Base-by-base conservation (phyloP, 2,329 filamentous ascomycete species). In the Knufia fluminis region DNA sequence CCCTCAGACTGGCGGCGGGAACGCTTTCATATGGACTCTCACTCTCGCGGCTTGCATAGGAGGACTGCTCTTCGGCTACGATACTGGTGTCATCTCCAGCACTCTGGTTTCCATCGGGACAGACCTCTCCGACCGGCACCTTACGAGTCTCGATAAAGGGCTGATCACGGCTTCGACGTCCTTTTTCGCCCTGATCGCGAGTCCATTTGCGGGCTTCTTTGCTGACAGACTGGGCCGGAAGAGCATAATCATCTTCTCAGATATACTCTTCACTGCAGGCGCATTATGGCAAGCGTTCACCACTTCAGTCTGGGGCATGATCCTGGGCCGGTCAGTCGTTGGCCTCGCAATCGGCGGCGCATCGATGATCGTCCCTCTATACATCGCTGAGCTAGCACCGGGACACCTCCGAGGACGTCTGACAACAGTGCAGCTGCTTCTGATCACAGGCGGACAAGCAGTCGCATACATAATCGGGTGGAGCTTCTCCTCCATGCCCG, bases 391-490 rank as follows among this genome's bases (percentile, higher is more conserved):
- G 66, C 71, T 95, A 10, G 82, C 86, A 2, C 90, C 91, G 0
- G 79, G 86, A 1, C 74, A 79, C 19, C 79, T 85, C 53, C 74
- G 91, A 48, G 91, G 91, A 12, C 72, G 85, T 35, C 71, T 97
- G 35, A 85, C 96, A 3, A 94, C 88, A 1, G 78, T 92, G 49
- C 83, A 87, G 52, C 80, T 84, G 22, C 70, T 96, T 19, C 89
- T 94, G 58, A 83, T 96, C 50, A 95, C 90, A 0, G 72, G 86
- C 9, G 91, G 91, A 0, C 90, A 96, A 67, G 86, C 95, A 1
- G 78, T 94, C 17, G 90, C 91, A 1, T 96, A 96, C 65, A 64
- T 94, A 1, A 69, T 89, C 4, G 91, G 91, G 1, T 95, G 86
- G 84, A 65, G 74, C 0, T 83, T 94, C 48, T 73, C 71, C 41